phyloP scores from a whole-genome alignment of 1,284 basidiomycete species.

The Pseudozyma pruni region DNA sequence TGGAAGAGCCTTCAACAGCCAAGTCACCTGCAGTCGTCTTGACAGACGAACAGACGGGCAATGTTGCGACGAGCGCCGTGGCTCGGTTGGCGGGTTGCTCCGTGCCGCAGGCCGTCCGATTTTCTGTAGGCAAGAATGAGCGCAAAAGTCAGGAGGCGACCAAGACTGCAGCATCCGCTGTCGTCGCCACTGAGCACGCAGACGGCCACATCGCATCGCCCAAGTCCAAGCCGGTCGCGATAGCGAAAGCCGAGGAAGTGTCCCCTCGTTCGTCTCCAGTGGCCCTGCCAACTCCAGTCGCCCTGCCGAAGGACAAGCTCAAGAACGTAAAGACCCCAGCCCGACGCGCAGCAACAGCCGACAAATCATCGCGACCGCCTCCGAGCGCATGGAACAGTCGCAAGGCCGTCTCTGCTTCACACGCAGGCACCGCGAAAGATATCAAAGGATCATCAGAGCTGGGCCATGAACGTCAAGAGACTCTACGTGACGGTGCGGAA shows the following conservation, averaged over 20 bases:
- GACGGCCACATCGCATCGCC: slow-evolving; percentile 9
- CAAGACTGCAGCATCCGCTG: slow-evolving; percentile 5
- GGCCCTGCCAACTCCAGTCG: no score
- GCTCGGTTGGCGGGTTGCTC: slow-evolving; percentile 7
- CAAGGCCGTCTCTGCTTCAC: neutral
- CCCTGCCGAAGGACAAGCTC: no score
- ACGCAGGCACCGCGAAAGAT: neutral
- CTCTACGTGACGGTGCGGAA: slow-evolving; percentile 7
- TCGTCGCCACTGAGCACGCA: slow-evolving; percentile 5
- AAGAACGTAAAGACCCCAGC: neutral
- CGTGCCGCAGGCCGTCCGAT: slow-evolving; percentile 3
- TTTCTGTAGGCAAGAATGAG: slow-evolving; percentile 17
- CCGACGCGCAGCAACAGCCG: slow-evolving; percentile 7
- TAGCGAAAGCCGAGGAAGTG: neutral
- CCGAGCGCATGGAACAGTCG: slow-evolving; percentile 26
- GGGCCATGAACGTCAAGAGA: slow-evolving; percentile 6
- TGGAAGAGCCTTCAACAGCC: neutral
- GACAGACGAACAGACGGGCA: slow-evolving; percentile 5
- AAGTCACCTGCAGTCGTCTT: neutral
- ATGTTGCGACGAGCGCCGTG: neutral
- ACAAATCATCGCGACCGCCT: slow-evolving; percentile 10
- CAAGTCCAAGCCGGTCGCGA: neutral
- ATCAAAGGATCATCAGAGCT: slow-evolving; percentile 6
- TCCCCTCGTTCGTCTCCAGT: neutral
- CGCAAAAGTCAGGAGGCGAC: neutral